Base-by-base conservation (phyloP, 2,329 filamentous ascomycete species). In the Samsoniella hepiali region DNA sequence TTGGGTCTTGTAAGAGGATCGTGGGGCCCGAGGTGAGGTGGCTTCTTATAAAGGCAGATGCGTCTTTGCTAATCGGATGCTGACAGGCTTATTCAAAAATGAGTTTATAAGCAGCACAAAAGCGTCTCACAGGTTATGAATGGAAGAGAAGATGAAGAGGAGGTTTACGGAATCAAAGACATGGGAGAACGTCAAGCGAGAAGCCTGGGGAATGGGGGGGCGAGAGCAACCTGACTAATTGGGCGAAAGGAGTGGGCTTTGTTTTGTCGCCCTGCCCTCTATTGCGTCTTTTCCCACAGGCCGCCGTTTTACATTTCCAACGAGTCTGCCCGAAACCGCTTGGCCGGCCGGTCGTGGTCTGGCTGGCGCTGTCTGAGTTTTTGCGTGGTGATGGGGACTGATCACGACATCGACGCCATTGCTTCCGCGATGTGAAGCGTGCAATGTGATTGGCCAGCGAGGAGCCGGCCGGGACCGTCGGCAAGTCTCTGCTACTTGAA, bases 321-420 rank as follows among this genome's bases (percentile, higher is more conserved):
- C 27, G 58, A 54, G 29, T 44, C 8, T 45, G 50, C 49, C 58
- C 50, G 58, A 45, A 55, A 55, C 8, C 50, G 40, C 58, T 61
- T 29, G 45, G 34, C 31, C 32, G 56, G 42, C 17, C 27, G 22
- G 36, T 40, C n/a, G 9, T 40, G 34, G 45, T 22, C 57, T n/a
- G 44, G 45, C 17, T 44, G 42, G 38, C 58, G 54, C 36, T 29
- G 42, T 59, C 54, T 57, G 53, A 64, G 63, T 64, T 64, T 59
- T 64, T 64, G 63, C 63, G 70, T 69, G 71, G 69, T 65, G 71
- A 72, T 70, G 72, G 71, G 72, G 72, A 75, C 69, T 72, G 76
- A 81, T 81, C 79, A 81, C 79, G 79, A 81, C 79, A 81, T 81
- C 79, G 74, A 76, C 78, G 78, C 79, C 80, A 81, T 76, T 66